phyloP scores from a whole-genome alignment of 192 early-diverging fungal species.

The Coemansia sp. region DNA sequence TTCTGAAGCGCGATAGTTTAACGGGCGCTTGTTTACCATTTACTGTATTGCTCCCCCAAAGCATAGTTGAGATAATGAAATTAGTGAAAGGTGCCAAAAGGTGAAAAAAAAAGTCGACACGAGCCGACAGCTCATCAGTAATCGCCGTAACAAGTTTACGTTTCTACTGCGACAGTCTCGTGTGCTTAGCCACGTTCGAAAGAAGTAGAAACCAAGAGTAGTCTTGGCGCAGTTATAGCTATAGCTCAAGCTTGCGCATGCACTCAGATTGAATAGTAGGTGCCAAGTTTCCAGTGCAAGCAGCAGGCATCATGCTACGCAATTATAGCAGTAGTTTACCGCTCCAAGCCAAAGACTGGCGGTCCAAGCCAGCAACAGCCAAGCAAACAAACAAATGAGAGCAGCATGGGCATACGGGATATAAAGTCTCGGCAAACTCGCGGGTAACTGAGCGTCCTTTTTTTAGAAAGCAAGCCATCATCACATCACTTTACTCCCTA shows the following conservation, averaged over 20 bases:
- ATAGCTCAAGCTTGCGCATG: neutral
- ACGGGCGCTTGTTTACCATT: neutral
- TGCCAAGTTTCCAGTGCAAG: neutral
- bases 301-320: neutral
- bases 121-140: neutral
- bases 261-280: neutral
- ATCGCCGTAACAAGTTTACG: slow-evolving; percentile 1
- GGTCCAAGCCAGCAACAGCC: neutral
- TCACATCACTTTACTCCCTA: neutral
- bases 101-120: neutral
- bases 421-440: neutral
- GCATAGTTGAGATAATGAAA: neutral
- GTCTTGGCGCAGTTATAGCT: neutral
- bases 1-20: neutral
- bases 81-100: neutral
- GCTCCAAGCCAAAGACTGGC: neutral
- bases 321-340: neutral
- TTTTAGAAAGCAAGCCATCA: neutral
- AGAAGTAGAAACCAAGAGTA: slow-evolving; percentile 1
- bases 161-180: neutral
- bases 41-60: neutral
- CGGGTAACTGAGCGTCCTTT: neutral
- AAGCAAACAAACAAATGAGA: neutral
- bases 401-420: neutral
- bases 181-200: neutral